A percentile compares a stretch with the other conserved stretches of the same genome.
Conservation (phyloP, 768 basidiomycete genomes). For the Lactifluus subvellereus region DNA sequence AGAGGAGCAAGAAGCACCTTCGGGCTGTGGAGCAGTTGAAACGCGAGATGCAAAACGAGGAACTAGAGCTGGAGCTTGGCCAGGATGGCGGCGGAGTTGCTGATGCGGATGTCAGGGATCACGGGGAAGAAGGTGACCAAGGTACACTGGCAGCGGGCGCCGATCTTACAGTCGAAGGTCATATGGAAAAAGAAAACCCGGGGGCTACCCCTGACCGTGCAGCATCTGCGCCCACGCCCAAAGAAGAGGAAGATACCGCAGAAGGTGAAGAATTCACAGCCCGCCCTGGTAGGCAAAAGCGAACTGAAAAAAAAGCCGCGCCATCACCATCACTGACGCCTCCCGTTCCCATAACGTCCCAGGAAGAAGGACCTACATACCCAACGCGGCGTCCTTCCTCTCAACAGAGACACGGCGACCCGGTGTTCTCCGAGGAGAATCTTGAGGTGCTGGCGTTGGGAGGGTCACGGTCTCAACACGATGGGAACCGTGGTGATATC, state of each 20-base stretch:
- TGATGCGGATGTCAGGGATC: conserved; percentile 14
- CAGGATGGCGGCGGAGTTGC: conserved; percentile 8
- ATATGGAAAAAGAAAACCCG: background rate
- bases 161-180: background rate
- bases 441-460: conserved; percentile 3
- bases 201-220: conserved; percentile 7
- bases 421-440: background rate
- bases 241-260: conserved; percentile 1
- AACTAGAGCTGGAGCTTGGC: conserved; percentile 47
- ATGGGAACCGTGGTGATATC: conserved; percentile 11
- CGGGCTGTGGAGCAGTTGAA: conserved; percentile 78
- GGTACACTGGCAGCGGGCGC: conserved; percentile 1
- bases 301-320: conserved; percentile 2
- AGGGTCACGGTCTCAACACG: background rate
- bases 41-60: conserved; percentile 71
- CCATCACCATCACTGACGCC: conserved; percentile 11
- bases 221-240: background rate
- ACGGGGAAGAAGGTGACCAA: background rate
- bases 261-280: conserved; percentile 5
- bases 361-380: background rate
- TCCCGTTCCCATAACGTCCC: background rate
- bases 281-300: conserved; percentile 5
- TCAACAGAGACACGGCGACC: background rate
- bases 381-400: background rate
- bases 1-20: conserved; percentile 89